phyloP scores from a whole-genome alignment of 768 basidiomycete species.

The Boletus insuetus region DNA sequence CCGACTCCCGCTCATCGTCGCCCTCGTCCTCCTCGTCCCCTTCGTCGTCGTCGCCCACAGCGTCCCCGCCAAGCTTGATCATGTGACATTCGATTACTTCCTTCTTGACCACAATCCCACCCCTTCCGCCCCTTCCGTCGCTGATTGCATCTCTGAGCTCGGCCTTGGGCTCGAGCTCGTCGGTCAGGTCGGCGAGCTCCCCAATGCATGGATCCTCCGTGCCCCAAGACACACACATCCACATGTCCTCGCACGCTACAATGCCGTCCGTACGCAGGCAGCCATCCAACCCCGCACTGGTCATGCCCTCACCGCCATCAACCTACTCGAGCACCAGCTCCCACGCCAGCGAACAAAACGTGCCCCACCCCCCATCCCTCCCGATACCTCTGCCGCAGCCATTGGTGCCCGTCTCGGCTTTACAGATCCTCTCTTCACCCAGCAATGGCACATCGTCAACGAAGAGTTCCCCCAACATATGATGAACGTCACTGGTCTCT shows the following conservation, averaged over 20 bases:
- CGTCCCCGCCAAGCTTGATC: conserved; percentile 40
- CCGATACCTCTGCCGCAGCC: conserved; percentile 37
- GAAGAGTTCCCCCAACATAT: conserved; percentile 73
- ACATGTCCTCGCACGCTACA: conserved; percentile 47
- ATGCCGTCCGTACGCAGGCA: conserved; percentile 39
- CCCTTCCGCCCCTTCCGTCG: conserved; percentile 50
- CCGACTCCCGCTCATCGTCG: conserved; percentile 8
- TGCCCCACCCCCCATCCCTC: conserved; percentile 59
- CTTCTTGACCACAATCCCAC: conserved; percentile 63
- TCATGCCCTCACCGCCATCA: conserved; percentile 52
- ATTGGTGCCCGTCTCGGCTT: conserved; percentile 65
- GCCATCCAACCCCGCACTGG: conserved; percentile 36
- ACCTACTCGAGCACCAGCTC: conserved; percentile 57
- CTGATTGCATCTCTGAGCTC: conserved; percentile 56
- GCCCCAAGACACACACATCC: conserved; percentile 34
- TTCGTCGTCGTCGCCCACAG: conserved; percentile 1
- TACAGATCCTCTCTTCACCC: conserved; percentile 73
- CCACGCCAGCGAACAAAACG: conserved; percentile 72
- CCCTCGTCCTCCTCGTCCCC: conserved; percentile 9
- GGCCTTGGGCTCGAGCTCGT: conserved; percentile 85
- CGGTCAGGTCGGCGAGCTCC: conserved; percentile 82
- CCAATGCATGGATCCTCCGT: conserved; percentile 81
- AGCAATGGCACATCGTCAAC: conserved; percentile 97
- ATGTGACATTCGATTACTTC: conserved; percentile 79
- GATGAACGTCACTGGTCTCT: conserved; percentile 92